phyloP scores from a whole-genome alignment of 441 rosid species.

The Viola pubescens region DNA sequence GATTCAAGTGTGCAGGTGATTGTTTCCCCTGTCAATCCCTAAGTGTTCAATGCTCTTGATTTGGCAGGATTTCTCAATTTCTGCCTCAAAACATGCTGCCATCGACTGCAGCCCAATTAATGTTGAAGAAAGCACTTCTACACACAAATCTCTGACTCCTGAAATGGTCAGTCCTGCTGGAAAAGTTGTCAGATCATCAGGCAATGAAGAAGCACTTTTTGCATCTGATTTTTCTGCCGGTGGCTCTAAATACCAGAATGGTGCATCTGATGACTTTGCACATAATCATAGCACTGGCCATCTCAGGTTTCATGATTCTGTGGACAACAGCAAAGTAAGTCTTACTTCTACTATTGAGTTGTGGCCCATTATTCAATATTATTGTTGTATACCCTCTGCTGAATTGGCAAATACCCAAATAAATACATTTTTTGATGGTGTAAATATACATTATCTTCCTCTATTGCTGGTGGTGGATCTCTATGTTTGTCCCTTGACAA shows the following conservation, averaged over 20 bases:
- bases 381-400: too few relatives aligned
- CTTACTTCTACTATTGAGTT: conserved; percentile 3
- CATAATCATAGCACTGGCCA: conserved; percentile 29
- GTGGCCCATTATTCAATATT: too few relatives aligned
- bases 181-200: conserved; percentile 33
- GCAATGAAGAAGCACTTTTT: conserved; percentile 28
- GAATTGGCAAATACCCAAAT: too few relatives aligned
- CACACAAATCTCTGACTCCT: conserved; percentile 41
- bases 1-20: conserved; percentile 5
- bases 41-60: conserved; percentile 12
- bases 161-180: conserved; percentile 27
- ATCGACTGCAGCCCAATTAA: conserved; percentile 35
- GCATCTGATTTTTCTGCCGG: conserved; percentile 38
- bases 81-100: conserved; percentile 29
- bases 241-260: conserved; percentile 40
- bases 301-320: conserved; percentile 34
- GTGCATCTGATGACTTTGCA: conserved; percentile 29
- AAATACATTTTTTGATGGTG: too few relatives aligned
- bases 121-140: conserved; percentile 62
- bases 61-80: conserved; percentile 33
- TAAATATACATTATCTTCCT: too few relatives aligned
- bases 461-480: too few relatives aligned
- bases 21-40: conserved; percentile 14
- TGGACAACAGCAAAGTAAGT: conserved; percentile 44
- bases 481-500: too few relatives aligned